Base-by-base conservation (phyloP, 2,329 filamentous ascomycete species). In the Alternaria panax region DNA sequence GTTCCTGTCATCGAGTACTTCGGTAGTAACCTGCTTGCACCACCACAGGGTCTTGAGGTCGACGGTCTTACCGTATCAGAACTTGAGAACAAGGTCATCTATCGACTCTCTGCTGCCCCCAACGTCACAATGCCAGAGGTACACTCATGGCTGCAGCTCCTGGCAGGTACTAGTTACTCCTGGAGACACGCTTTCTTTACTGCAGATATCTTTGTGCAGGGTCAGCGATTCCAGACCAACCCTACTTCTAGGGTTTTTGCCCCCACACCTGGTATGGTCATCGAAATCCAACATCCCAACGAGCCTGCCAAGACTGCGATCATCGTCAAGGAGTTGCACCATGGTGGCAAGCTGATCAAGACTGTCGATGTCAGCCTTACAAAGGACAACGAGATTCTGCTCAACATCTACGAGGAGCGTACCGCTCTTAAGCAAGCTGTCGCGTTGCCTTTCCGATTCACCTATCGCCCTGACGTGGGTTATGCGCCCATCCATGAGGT, bases 401-500 rank as follows among this genome's bases (percentile, higher is more conserved):
- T 98, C 78, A 93, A 92, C 75, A 86, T 99, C 85, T 92, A 95
- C 78, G 97, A 99, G 82, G 92, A 96, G 43, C 91, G 93, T 53
- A 97, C 92, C 41, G 93, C 92, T 12, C 86, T 95, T 50, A 90
- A 91, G 65, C 89, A 90, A 75, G 87, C 94, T 12, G 90, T 92
- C n/a, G 87, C 92, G 22, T 82, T 99, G 58, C 90, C 92, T 22
- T 88, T 99, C 67, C 88, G 89, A 75, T 98, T 98, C 83, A 92
- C 87, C 5, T 99, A 99, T 81, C 92, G 93, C 76, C 95, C 95
- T 2, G 94, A 98, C 80, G 90, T 92, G 57, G 95, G 95, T 28
- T 99, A 97, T 76, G 94, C 96, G n/a, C 95, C 95, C 18, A 97
- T 99, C 68, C 90, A 90, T 62, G 95, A 99, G 80, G 91, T 98